A percentile compares a stretch with the other conserved stretches of the same genome.
Evolutionary conservation across 176 grass and related monocot genomes (phyloP).

Genomic region (Cocos nucifera): DNA sequence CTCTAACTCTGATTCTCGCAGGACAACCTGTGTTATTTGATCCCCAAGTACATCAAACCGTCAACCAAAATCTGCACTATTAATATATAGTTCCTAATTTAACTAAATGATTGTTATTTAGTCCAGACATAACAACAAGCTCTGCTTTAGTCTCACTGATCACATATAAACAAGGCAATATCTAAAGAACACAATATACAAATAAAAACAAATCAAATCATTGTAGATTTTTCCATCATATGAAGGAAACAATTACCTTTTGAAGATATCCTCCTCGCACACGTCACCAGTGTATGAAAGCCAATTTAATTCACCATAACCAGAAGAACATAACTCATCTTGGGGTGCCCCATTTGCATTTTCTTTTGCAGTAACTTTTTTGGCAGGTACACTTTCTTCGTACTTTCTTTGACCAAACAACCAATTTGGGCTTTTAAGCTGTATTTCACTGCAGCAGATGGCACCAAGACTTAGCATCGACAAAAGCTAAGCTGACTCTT

Average conservation of each 20-base stretch:
- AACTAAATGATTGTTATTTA: too few relatives aligned
- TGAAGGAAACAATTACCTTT: slow-evolving; percentile 39
- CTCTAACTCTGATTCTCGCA: too few relatives aligned
- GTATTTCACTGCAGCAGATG: slow-evolving; percentile 70
- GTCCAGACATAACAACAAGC: too few relatives aligned
- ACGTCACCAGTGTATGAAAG: slow-evolving; percentile 38
- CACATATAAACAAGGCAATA: too few relatives aligned
- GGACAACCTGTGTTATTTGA: too few relatives aligned
- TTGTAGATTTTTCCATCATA: too few relatives aligned
- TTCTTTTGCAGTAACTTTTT: slow-evolving; percentile 32
- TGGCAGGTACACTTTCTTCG: slow-evolving; percentile 29
- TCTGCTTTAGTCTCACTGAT: too few relatives aligned
- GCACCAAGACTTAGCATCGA: background rate
- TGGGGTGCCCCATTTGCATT: slow-evolving; percentile 26
- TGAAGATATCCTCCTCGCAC: slow-evolving; percentile 82
- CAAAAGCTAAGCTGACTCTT: background rate
- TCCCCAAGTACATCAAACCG: too few relatives aligned
- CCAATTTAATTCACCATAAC: slow-evolving; percentile 53
- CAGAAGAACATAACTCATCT: slow-evolving; percentile 28
- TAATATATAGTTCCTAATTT: too few relatives aligned
- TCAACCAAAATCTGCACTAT: too few relatives aligned
- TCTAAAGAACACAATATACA: too few relatives aligned
- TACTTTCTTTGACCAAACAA: slow-evolving; percentile 96
- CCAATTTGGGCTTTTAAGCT: slow-evolving; percentile 89
- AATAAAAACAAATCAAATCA: too few relatives aligned